These are phyloP conservation scores for Dispira simplex DNA, from an alignment of 192 early-diverging fungal genomes.

Conservation along the genomic window DNA sequence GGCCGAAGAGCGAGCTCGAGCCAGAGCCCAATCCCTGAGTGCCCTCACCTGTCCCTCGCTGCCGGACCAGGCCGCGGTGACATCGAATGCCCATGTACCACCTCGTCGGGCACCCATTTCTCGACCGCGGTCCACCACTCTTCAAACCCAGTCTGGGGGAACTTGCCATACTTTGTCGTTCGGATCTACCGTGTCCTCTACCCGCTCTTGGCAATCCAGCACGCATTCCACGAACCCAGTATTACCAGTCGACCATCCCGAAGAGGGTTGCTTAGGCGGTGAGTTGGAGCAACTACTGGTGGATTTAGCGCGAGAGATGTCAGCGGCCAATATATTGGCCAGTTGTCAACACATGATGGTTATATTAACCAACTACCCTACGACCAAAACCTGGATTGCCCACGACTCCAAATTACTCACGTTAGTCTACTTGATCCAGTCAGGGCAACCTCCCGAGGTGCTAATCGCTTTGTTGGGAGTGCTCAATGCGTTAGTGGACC, in stretches of 20 bases:
- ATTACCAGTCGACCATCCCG: neutral
- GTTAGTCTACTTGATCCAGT: neutral
- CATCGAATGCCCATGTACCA: neutral
- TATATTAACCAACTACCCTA: neutral
- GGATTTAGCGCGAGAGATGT: neutral
- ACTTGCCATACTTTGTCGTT: neutral
- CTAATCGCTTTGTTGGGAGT: neutral
- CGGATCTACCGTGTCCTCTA: neutral
- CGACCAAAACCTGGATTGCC: neutral
- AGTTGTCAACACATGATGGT: neutral
- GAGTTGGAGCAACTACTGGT: slow-evolving; percentile 7
- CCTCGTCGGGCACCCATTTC: neutral
- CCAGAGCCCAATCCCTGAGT: slow-evolving; percentile 5
- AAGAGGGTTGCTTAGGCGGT: too few relatives aligned
- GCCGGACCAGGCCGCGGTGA: too few relatives aligned
- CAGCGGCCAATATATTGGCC: neutral
- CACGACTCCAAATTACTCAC: neutral
- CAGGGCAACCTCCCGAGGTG: neutral
- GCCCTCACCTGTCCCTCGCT: neutral
- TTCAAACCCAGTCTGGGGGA: neutral
- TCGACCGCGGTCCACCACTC: neutral
- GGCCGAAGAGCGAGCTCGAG: slow-evolving; percentile 1
- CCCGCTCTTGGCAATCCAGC: neutral
- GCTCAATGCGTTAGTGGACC: neutral
- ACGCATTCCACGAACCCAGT: neutral